Conservation (phyloP, 768 basidiomycete species). For the Boletus rubroflammeus region DNA sequence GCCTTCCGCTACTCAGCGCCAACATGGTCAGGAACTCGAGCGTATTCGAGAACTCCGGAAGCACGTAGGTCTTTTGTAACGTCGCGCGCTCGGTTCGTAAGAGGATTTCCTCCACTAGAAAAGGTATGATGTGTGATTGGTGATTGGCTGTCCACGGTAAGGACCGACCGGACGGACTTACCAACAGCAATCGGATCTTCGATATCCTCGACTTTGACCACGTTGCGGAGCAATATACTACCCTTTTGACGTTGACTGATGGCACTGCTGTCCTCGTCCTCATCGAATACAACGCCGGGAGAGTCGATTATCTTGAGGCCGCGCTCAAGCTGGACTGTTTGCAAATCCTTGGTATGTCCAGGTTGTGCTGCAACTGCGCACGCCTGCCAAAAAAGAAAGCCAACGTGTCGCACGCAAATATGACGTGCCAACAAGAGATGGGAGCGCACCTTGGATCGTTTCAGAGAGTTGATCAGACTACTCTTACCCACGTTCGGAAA, state of each 20-base stretch:
- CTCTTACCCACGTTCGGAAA: conserved; percentile 99
- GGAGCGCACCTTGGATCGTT: conserved; percentile 66
- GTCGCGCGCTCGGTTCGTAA: conserved; percentile 62
- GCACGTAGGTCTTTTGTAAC: conserved; percentile 81
- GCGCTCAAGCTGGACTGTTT: conserved; percentile 89
- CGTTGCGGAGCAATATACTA: conserved; percentile 79
- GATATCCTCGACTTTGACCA: conserved; percentile 86
- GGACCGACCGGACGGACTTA: conserved; percentile 34
- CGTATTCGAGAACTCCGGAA: conserved; percentile 69
- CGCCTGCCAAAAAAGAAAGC: conserved; percentile 41
- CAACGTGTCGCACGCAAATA: neutral
- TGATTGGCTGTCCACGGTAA: neutral
- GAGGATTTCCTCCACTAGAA: conserved; percentile 82
- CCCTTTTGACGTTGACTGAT: conserved; percentile 43
- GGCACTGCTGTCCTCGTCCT: conserved; percentile 53
- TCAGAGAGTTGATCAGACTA: conserved; percentile 88
- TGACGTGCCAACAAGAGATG: neutral
- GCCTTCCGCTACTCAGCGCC: conserved; percentile 74
- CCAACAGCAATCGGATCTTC: conserved; percentile 89
- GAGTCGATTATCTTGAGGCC: conserved; percentile 92
- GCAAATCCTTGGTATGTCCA: conserved; percentile 89
- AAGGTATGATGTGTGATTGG: neutral
- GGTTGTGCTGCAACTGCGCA: conserved; percentile 94
- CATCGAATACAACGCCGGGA: conserved; percentile 95
- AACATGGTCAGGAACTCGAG: conserved; percentile 89